phyloP scores from a whole-genome alignment of 441 rosid genomes.

The Omphalea diandra region DNA sequence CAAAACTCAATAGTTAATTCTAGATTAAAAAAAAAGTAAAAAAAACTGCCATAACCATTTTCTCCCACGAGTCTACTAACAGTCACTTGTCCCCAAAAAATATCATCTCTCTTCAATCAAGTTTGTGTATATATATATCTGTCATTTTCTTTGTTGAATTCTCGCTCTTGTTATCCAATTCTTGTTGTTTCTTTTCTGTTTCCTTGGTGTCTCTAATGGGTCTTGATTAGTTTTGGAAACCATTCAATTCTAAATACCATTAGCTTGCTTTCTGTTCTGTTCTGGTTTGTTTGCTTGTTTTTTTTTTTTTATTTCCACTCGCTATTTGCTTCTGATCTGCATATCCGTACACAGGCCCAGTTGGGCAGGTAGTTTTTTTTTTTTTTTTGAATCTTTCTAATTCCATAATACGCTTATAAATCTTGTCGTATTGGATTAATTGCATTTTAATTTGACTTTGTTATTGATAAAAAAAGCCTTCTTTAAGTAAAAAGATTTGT shows the following conservation, averaged over 20 bases:
- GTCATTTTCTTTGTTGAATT: slow-evolving; percentile 20
- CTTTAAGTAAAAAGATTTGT: slow-evolving; percentile 1
- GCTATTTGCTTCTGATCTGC: slow-evolving; percentile 1
- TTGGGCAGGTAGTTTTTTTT: background rate
- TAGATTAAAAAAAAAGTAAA: too few species aligned
- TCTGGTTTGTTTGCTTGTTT: too few species aligned
- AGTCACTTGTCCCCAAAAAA: background rate
- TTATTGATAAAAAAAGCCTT: background rate
- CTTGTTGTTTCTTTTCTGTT: slow-evolving; percentile 8
- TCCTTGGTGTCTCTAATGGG: background rate
- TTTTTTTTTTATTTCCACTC: too few species aligned
- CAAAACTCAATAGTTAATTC: too few species aligned
- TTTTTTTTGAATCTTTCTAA: background rate
- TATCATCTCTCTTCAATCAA: background rate
- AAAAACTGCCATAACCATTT: background rate
- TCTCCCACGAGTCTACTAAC: background rate
- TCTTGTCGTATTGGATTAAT: background rate
- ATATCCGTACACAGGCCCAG: background rate
- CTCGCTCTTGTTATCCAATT: slow-evolving; percentile 8
- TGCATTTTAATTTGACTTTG: slow-evolving; percentile 10
- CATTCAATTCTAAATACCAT: background rate
- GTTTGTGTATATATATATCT: slow-evolving; percentile 7
- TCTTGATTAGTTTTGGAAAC: slow-evolving; percentile 4
- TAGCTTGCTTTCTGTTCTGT: background rate
- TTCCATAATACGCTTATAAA: background rate